Conservation (phyloP, 2,329 filamentous ascomycete species). For the Amylocarpus encephaloides region DNA sequence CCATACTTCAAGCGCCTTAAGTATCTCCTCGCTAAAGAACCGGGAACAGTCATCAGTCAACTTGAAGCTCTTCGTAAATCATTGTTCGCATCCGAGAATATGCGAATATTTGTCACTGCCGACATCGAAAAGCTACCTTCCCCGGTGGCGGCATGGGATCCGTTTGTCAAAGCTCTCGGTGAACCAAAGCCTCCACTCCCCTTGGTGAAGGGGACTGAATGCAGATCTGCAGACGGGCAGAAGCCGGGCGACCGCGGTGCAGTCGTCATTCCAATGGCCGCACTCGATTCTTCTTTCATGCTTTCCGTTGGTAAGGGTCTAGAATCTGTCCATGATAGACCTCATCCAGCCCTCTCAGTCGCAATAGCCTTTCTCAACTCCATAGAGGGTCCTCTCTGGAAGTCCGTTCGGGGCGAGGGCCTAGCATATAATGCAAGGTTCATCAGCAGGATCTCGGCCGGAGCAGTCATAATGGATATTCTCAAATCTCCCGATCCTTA, state of each 20-base stretch:
- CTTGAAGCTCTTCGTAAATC: constrained; percentile 70
- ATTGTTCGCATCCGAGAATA: constrained; percentile 78
- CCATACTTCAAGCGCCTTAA: constrained; percentile 82
- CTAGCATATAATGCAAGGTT: constrained; percentile 88
- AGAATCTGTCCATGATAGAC: constrained; percentile 67
- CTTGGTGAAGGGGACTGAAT: constrained; percentile 60
- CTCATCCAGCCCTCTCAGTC: constrained; percentile 77
- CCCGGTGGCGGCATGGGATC: constrained; percentile 75
- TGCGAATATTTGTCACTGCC: constrained; percentile 77
- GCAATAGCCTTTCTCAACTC: constrained; percentile 87
- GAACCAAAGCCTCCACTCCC: constrained; percentile 53
- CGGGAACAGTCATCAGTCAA: constrained; percentile 66
- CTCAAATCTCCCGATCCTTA: constrained; percentile 86
- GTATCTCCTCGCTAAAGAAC: constrained; percentile 70
- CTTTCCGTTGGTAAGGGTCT: constrained; percentile 70
- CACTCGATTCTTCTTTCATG: constrained; percentile 86
- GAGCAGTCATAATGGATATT: constrained; percentile 75
- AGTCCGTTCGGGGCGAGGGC: constrained; percentile 83
- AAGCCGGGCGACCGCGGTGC: constrained; percentile 67
- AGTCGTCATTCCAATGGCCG: constrained; percentile 82
- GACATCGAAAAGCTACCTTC: constrained; percentile 68
- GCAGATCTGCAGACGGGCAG: constrained; percentile 70
- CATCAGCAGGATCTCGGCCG: constrained; percentile 68
- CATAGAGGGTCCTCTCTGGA: constrained; percentile 91
- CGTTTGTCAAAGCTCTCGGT: constrained; percentile 38